Conservation (phyloP, 2,329 filamentous ascomycete genomes). For the Geosmithia flava region DNA sequence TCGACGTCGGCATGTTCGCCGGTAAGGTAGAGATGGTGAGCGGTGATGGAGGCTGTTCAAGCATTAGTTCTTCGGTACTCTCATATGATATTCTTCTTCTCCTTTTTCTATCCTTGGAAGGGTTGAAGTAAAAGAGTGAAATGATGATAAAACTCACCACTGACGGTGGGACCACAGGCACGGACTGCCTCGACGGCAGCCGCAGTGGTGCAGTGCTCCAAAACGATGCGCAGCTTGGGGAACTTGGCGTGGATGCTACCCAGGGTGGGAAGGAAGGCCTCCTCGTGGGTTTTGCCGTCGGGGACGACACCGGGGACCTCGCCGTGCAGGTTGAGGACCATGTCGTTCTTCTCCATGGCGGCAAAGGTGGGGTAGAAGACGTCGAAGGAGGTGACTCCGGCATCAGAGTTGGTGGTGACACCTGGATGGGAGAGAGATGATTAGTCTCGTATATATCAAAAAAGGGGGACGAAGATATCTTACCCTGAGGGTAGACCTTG, state of each 20-base stretch:
- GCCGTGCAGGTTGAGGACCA: conserved; percentile 90
- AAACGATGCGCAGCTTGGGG: conserved; percentile 55
- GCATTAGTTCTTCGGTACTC: not conserved
- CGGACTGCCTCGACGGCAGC: conserved; percentile 70
- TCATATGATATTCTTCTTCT: not conserved
- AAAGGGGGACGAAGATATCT: not conserved
- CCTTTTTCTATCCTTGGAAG: not conserved
- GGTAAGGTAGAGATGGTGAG: conserved; percentile 73
- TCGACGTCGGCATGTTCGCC: conserved; percentile 58
- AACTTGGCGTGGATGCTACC: conserved; percentile 61
- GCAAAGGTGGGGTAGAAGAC: conserved; percentile 68
- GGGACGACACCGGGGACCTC: conserved; percentile 52
- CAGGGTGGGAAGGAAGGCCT: conserved; percentile 68
- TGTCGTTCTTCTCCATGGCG: conserved; percentile 75
- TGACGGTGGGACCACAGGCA: conserved; percentile 65
- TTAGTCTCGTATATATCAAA: not conserved
- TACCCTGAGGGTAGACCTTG: conserved; percentile 53
- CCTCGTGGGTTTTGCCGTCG: conserved; percentile 29
- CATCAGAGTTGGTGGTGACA: conserved; percentile 54
- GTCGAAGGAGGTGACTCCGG: conserved; percentile 58
- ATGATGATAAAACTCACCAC: conserved; percentile 24
- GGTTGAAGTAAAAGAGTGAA: not conserved
- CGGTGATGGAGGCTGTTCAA: conserved; percentile 58
- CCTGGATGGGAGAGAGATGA: conserved; percentile 18
- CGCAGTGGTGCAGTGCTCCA: conserved; percentile 82